Evolutionary conservation across 2,329 filamentous ascomycete species (phyloP).

Genomic region (Diplocarpon rosae): DNA sequence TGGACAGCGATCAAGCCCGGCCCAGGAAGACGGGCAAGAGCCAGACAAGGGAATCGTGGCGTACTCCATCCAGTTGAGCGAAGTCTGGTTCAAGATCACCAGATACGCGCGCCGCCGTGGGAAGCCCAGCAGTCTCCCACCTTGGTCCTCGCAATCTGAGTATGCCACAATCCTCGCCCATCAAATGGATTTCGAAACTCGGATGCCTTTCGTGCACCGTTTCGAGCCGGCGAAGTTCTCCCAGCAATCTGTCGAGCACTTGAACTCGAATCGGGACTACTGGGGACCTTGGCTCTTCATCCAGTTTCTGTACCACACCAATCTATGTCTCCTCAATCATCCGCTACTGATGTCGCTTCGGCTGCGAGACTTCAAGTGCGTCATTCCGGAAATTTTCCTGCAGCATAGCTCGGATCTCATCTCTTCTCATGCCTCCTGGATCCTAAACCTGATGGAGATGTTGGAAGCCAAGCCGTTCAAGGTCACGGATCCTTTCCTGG

Average conservation of each 20-base stretch:
- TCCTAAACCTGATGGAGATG: constrained; percentile 39
- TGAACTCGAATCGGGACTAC: constrained; percentile 37
- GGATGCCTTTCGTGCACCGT: constrained; percentile 38
- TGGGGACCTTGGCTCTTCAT: constrained; percentile 43
- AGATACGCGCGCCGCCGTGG: constrained; percentile 36
- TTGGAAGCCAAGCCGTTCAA: constrained; percentile 34
- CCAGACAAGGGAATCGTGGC: constrained; percentile 32
- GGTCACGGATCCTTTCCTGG: constrained; percentile 36
- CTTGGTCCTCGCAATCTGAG: constrained; percentile 40
- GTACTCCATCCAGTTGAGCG: constrained; percentile 35
- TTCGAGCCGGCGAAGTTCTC: constrained; percentile 38
- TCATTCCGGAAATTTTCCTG: constrained; percentile 42
- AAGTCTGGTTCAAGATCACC: constrained; percentile 37
- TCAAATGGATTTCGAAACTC: constrained; percentile 41
- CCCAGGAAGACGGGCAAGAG: constrained; percentile 19
- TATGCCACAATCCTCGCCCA: constrained; percentile 38
- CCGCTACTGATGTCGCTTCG: constrained; percentile 41
- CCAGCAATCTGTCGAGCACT: constrained; percentile 31
- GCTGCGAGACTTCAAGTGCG: constrained; percentile 40
- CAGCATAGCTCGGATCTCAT: constrained; percentile 42
- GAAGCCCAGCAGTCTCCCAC: constrained; percentile 32
- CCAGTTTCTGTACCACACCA: constrained; percentile 42
- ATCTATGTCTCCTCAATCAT: constrained; percentile 42
- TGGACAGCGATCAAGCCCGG: constrained; percentile 6
- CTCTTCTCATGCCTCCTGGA: constrained; percentile 40